Evolutionary conservation across 1,284 basidiomycete species (phyloP).

Genomic region (Agroathelia rolfsii): DNA sequence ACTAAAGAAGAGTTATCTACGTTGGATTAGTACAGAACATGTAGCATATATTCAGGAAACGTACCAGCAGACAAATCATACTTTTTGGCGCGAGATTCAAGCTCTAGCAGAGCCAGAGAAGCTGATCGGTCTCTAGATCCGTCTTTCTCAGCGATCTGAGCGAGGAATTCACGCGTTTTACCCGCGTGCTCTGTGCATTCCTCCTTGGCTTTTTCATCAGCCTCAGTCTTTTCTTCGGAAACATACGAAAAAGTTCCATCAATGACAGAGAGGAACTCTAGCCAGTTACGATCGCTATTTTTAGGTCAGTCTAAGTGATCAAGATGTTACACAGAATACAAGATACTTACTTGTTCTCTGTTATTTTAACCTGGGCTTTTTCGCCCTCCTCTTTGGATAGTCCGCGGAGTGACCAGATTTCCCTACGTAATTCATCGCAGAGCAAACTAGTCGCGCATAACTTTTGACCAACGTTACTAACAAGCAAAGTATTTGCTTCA

Average conservation of each 20-base stretch:
- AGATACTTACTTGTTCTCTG: conserved; percentile 42
- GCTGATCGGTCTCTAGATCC: conserved; percentile 65
- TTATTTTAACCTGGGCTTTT: conserved; percentile 43
- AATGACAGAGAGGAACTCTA: conserved; percentile 67
- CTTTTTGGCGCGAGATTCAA: conserved; percentile 47
- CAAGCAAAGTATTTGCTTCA: conserved; percentile 62
- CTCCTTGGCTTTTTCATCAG: conserved; percentile 22
- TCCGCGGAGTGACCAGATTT: conserved; percentile 49
- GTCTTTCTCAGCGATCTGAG: conserved; percentile 46
- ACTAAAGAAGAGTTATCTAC: conserved; percentile 36
- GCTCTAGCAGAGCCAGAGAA: conserved; percentile 58
- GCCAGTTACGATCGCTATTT: conserved; percentile 76
- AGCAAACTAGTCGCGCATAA: conserved; percentile 65
- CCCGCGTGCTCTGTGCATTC: conserved; percentile 29
- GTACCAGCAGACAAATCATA: conserved; percentile 39
- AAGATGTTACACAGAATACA: conserved; percentile 9
- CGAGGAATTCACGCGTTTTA: conserved; percentile 44
- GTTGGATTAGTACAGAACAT: conserved; percentile 5
- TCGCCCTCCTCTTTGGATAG: conserved; percentile 49
- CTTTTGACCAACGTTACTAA: conserved; percentile 51
- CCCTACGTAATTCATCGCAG: conserved; percentile 66
- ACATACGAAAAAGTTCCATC: conserved; percentile 50
- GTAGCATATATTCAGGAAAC: conserved; percentile 8
- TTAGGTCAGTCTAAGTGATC: conserved; percentile 5
- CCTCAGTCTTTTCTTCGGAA: conserved; percentile 13